Evolutionary conservation across 192 early-diverging fungal genomes (phyloP), one percentile per base, ranked within the genome.

Genomic region (Coemansia biformis): DNA sequence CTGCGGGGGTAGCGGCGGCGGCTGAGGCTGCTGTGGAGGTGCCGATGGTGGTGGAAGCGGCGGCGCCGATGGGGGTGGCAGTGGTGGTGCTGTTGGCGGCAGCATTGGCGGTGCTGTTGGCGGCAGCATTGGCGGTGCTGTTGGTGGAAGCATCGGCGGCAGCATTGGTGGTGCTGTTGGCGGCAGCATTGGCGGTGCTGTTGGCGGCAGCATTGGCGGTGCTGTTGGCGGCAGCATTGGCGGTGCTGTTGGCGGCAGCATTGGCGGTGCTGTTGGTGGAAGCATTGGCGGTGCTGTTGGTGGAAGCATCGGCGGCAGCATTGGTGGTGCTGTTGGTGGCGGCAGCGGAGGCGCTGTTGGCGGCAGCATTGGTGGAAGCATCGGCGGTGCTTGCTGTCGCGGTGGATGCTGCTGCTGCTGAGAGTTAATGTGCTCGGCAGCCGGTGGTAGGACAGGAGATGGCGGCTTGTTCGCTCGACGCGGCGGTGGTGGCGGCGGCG

Each of bases 401-500:
- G 38, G 46, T 22, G 56, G 49, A 4, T 44, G 23, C 21, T 37
- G 53, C n/a, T 26, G 44, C 16, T 48, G 62, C 15, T 46, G 41
- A 1, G 43, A 34, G 24, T 6, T 16, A 26, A 26, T 8, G 43
- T 42, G 21, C 16, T 32, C 42, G 5, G 41, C 30, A 8, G 19
- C 35, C 34, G 41, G 35, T 3, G 13, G 56, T 5, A 33, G 42
- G 15, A 46, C 43, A 12, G 40, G 54, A 29, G 49, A 57, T 24
- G 43, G 63, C 38, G 48, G 26, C 38, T 53, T 46, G 21, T 41
- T 30, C 10, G 29, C 29, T 9, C 29, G 29, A 1, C 29, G 41
- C 32, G 42, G 24, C 21, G 48, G 41, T 32, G 48, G 54, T 15
- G 66, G 60, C 29, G 66, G 54, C 17, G 52, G 49, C 10, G n/a